Evolutionary conservation across 2,329 filamentous ascomycete genomes (phyloP).

Genomic region (Stachybotrys echinatus): DNA sequence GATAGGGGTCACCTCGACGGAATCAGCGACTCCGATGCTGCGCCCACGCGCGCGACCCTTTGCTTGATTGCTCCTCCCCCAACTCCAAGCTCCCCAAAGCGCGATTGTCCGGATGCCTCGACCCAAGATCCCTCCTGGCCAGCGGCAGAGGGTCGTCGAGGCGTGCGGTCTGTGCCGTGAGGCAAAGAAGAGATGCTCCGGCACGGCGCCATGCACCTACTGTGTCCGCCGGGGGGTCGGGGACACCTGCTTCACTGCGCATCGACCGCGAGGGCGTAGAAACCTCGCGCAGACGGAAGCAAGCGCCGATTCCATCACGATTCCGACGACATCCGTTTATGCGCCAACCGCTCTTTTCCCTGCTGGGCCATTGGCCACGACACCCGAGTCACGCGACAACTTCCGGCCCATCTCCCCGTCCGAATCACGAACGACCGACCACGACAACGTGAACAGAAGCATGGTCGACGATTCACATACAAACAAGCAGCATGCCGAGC

Average conservation of each 20-base stretch:
- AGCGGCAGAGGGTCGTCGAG: slow-evolving; percentile 41
- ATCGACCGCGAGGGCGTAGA: slow-evolving; percentile 17
- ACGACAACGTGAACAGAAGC: slow-evolving; percentile 3
- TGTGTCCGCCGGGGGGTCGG: slow-evolving; percentile 38
- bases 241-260: slow-evolving; percentile 28
- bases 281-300: slow-evolving; percentile 8
- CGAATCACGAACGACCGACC: slow-evolving; percentile 18
- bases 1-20: too few relatives aligned
- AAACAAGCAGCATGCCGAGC: slow-evolving; percentile 5
- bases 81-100: too few relatives aligned
- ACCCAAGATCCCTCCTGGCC: slow-evolving; percentile 42
- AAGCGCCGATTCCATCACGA: neutral
- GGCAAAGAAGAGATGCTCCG: slow-evolving; percentile 47
- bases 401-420: slow-evolving; percentile 22
- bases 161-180: slow-evolving; percentile 42
- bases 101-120: slow-evolving; percentile 36
- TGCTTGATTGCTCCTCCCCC: too few relatives aligned
- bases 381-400: slow-evolving; percentile 5
- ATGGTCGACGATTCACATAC: slow-evolving; percentile 9
- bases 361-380: slow-evolving; percentile 1
- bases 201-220: slow-evolving; percentile 39
- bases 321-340: neutral
- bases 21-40: too few relatives aligned
- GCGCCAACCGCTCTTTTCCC: slow-evolving; percentile 3
- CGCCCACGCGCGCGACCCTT: too few relatives aligned